Percentiles rank a stretch among this genome's conserved stretches.
phyloP scores from a whole-genome alignment of 805 yeast species.

The Hanseniaspora pseudoguilliermondii region DNA sequence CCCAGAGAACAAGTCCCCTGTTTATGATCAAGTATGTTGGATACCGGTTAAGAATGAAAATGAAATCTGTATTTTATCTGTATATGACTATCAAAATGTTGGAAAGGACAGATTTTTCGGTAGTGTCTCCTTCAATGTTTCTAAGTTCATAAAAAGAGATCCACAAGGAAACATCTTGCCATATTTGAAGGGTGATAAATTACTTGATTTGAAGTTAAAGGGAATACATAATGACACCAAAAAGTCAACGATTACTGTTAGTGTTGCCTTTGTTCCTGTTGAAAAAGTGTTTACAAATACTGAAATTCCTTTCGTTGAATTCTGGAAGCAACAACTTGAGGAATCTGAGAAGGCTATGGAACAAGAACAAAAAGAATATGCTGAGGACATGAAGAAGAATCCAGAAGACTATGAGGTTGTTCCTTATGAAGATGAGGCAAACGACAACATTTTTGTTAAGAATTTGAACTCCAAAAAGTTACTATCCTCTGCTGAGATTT shows the following conservation, averaged over 20 bases:
- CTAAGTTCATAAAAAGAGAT: constrained; percentile 38
- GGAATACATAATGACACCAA: not conserved
- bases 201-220: constrained; percentile 1
- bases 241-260: constrained; percentile 40
- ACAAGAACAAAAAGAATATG: constrained; percentile 36
- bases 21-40: constrained; percentile 46
- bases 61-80: constrained; percentile 45
- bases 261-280: constrained; percentile 53
- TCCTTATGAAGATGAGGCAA: constrained; percentile 33
- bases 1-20: constrained; percentile 43
- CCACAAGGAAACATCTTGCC: constrained; percentile 24
- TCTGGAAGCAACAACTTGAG: constrained; percentile 17
- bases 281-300: constrained; percentile 48
- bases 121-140: constrained; percentile 36
- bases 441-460: constrained; percentile 25
- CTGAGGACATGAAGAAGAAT: constrained; percentile 39
- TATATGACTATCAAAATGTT: constrained; percentile 54
- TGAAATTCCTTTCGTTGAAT: constrained; percentile 36
- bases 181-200: constrained; percentile 31
- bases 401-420: constrained; percentile 60
- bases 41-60: constrained; percentile 49
- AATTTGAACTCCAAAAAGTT: constrained; percentile 30
- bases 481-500: constrained; percentile 40
- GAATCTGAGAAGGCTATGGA: constrained; percentile 31
- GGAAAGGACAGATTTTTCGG: constrained; percentile 58